Conservation (phyloP, 148 eudicot genomes). For the Camellia sinensis region DNA sequence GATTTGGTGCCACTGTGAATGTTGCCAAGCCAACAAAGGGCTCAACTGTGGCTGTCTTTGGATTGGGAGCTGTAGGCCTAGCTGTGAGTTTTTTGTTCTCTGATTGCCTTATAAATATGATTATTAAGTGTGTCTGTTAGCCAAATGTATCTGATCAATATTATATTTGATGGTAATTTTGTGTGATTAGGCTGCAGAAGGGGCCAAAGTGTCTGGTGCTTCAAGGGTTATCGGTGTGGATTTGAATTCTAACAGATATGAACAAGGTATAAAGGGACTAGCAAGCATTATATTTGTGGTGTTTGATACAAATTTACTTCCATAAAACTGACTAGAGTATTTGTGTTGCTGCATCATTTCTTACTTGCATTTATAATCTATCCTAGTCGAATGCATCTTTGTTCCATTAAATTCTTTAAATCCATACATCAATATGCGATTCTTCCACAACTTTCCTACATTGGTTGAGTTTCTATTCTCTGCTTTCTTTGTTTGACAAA, state of each 20-base stretch:
- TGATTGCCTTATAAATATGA: neutral
- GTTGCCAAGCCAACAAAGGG: conserved; percentile 81
- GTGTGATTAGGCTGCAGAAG: conserved; percentile 38
- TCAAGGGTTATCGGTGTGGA: conserved; percentile 52
- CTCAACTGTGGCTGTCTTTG: conserved; percentile 73
- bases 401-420: too few relatives aligned
- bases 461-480: too few relatives aligned
- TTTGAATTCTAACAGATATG: conserved; percentile 39
- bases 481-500: too few relatives aligned
- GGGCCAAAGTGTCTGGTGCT: conserved; percentile 45
- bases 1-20: conserved; percentile 79
- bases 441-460: too few relatives aligned
- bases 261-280: conserved; percentile 22
- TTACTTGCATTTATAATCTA: too few relatives aligned
- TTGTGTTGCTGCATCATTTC: too few relatives aligned
- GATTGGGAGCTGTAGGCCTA: conserved; percentile 86
- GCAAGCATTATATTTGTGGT: neutral
- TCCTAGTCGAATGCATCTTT: too few relatives aligned
- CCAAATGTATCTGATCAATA: neutral
- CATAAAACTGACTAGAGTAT: too few relatives aligned
- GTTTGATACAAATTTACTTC: neutral
- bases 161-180: neutral
- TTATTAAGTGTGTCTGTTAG: neutral
- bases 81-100: conserved; percentile 53
- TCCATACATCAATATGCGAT: too few relatives aligned